Base-by-base conservation (phyloP, 2,329 filamentous ascomycete genomes). In the Xylaria polymorpha region DNA sequence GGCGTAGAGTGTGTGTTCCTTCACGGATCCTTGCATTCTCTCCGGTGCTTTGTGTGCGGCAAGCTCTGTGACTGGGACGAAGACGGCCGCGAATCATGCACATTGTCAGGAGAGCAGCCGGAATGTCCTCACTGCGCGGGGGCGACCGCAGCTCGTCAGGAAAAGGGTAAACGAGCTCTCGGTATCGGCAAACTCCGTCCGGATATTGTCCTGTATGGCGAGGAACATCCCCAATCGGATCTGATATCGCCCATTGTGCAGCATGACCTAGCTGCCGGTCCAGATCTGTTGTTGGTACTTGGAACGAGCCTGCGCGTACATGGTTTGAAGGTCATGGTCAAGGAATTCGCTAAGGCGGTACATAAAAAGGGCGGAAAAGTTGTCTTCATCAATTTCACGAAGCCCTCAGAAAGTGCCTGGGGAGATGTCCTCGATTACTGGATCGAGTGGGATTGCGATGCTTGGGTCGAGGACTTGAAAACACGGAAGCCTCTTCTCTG, bases 401-500 rank as follows among this genome's bases (percentile, higher is more conserved):
- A 91, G 74, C 90, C 91, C 0, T 85, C 91, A 0, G 90, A 92
- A 75, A 93, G 91, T 75, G 86, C 85, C 0, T 93, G 91, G 91
- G 88, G 90, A 0, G 90, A 92, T 63, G 81, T 92, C 0, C 90
- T 93, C 62, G 91, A 93, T 79, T 92, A 90, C 70, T 92, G 90
- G 87, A 85, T 93, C 0, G 85, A 91, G 71, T 92, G 90, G 90
- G 91, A 93, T 74, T 93, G 91, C 68, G 91, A 93, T 73, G 87
- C 87, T 4, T 93, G 91, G 91, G 90, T 93, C 0, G 79, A 84
- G 10, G 89, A 92, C 74, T 77, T 93, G 63, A 87, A 86, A 69
- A 79, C 81, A 60, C 85, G 87, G 62, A 85, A 90, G 65, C 86
- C 88, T 1, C 84, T 85, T 57, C 80, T 91, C 4, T 91, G 89